Conservation (phyloP, 2,329 filamentous ascomycete species). For the Botrytis fabae region DNA sequence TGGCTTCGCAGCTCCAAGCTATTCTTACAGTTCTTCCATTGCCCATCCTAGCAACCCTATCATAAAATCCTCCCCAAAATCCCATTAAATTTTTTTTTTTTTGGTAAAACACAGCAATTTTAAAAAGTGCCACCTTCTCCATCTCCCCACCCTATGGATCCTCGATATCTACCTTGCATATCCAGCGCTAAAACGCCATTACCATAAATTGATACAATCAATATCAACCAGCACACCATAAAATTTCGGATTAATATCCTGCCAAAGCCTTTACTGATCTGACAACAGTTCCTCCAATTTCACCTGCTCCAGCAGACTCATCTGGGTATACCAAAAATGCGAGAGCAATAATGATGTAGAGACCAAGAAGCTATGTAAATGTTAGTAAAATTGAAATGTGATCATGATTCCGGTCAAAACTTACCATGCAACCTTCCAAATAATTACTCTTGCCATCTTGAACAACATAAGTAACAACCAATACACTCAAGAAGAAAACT, state of each 20-base stretch:
- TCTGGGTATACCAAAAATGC: constrained; percentile 63
- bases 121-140: neutral
- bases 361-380: constrained; percentile 51
- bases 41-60: neutral
- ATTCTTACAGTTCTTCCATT: constrained; percentile 14
- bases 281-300: constrained; percentile 14
- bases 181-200: constrained; percentile 17
- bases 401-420: neutral
- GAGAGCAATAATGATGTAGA: constrained; percentile 59
- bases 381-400: neutral
- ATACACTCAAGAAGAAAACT: constrained; percentile 70
- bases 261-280: constrained; percentile 21
- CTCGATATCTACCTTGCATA: neutral
- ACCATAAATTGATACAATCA: neutral
- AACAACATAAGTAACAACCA: constrained; percentile 74
- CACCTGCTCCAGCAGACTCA: constrained; percentile 38
- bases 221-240: neutral
- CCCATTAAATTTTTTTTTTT: neutral
- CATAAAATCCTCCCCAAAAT: neutral
- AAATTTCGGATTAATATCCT: constrained; percentile 17
- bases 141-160: too few relatives aligned
- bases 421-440: constrained; percentile 71
- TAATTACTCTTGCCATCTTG: constrained; percentile 87
- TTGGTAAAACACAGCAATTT: neutral
- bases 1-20: constrained; percentile 2